Evolutionary conservation across 768 basidiomycete species (phyloP).

Genomic region (Trametes cinnabarina): DNA sequence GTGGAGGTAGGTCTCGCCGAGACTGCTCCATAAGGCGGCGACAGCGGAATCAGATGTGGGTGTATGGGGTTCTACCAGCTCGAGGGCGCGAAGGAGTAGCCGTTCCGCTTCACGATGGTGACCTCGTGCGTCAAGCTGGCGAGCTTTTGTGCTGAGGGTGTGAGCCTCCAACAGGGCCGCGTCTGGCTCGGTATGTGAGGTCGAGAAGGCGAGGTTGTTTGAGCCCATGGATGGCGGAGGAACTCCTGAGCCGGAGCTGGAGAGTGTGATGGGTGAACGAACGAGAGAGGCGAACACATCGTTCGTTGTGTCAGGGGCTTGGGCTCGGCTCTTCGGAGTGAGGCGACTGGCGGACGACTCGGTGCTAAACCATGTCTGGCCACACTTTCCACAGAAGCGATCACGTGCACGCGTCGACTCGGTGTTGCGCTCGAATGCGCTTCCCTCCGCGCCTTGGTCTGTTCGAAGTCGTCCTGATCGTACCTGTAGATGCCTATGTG

Average conservation of each 20-base stretch:
- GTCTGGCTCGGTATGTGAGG: neutral
- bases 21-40: slow-evolving; percentile 32
- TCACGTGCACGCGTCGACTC: slow-evolving; percentile 13
- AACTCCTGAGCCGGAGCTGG: neutral
- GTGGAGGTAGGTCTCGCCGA: slow-evolving; percentile 38
- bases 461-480: too few relatives aligned
- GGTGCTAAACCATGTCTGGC: slow-evolving; percentile 8
- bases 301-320: too few relatives aligned
- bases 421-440: neutral
- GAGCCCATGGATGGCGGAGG: neutral
- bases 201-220: neutral
- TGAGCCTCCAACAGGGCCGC: slow-evolving; percentile 5
- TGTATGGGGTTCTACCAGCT: slow-evolving; percentile 25
- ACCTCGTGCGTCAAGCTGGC: slow-evolving; percentile 22
- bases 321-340: neutral
- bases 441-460: too few relatives aligned
- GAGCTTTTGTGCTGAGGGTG: slow-evolving; percentile 24
- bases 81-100: slow-evolving; percentile 33
- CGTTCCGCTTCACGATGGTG: slow-evolving; percentile 31
- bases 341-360: neutral
- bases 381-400: neutral
- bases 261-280: neutral
- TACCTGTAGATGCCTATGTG: too few relatives aligned
- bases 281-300: neutral
- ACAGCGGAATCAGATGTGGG: slow-evolving; percentile 23